Conservation (phyloP, 164 flowering plant species). For the Vitis cinerea region DNA sequence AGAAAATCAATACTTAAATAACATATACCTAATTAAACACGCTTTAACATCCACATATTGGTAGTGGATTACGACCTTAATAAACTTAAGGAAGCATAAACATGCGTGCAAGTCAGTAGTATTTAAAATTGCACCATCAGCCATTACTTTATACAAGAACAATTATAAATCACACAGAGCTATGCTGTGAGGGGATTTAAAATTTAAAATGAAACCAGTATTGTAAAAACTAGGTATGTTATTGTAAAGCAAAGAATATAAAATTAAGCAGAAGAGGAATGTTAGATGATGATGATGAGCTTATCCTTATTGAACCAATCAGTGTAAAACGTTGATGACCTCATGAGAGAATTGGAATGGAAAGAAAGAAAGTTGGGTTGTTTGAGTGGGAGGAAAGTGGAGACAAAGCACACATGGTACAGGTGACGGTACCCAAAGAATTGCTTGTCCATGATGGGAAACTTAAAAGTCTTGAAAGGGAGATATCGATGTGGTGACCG, state of each 20-base stretch:
- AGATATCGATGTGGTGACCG: neutral
- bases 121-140: conserved; percentile 19
- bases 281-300: conserved; percentile 26
- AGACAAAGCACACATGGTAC: conserved; percentile 28
- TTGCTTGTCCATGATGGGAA: conserved; percentile 9
- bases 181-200: neutral
- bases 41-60: conserved; percentile 21
- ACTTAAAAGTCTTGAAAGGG: conserved; percentile 6
- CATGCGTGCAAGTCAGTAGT: conserved; percentile 18
- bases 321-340: conserved; percentile 16
- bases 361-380: conserved; percentile 11
- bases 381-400: conserved; percentile 29
- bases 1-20: too few species aligned
- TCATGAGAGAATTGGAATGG: conserved; percentile 3
- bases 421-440: conserved; percentile 16
- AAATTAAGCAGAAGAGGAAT: neutral
- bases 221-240: neutral
- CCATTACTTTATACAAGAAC: conserved; percentile 17
- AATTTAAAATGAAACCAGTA: neutral
- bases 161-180: conserved; percentile 6
- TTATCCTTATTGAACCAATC: conserved; percentile 44
- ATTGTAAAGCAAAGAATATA: neutral
- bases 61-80: conserved; percentile 40
- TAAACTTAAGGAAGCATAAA: conserved; percentile 23
- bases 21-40: conserved; percentile 1